Evolutionary conservation across 495 filamentous ascomycete genomes (phyloP), one percentile per base, ranked within the genome.

Genomic region (Cercophora scortea): DNA sequence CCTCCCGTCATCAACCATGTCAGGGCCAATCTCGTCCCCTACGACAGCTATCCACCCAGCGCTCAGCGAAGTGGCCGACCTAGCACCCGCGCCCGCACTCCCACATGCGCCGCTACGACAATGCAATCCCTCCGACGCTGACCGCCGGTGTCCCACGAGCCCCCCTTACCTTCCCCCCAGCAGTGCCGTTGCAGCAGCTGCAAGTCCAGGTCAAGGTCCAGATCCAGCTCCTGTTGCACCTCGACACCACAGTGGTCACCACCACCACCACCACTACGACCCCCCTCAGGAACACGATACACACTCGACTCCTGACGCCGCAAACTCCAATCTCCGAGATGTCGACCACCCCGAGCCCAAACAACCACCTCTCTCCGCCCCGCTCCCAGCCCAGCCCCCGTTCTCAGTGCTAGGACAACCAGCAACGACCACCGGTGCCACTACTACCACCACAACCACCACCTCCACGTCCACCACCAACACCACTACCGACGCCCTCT

Each of bases 11-110:
- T 35, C 50, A 33, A 57, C 45, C 63, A 65, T 66, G 61, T 54
- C 63, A 47, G 66, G 61, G 43, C 59, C 65, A 62, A 62, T 64
- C 50, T 64, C 63, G 33, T 67, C 70, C 40, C 62, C 65, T 51
- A 65, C 69, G 35, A 61, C 69, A 39, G 63, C 67, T 38, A 60
- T 73, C 59, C 69, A 71, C 62, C 69, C 71, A 52, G 66, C 49
- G 45, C 63, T 72, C 41, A 59, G 59, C 51, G 51, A 52, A 32
- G 56, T 57, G 53, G 45, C 57, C 60, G 50, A 61, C 54, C 46
- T 58, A 15, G 47, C 25, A 25, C 25, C 25, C 36, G 3, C 36
- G 7, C 36, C 13, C 36, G 10, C 36, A 11, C 10, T 38, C 7
- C 9, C 36, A 38, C 10, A 4, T 38, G 36, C 36, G 13, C 36